Evolutionary conservation across 257 asterid species (phyloP), one percentile per base, ranked within the genome.

Genomic region (Lavandula angustifolia): DNA sequence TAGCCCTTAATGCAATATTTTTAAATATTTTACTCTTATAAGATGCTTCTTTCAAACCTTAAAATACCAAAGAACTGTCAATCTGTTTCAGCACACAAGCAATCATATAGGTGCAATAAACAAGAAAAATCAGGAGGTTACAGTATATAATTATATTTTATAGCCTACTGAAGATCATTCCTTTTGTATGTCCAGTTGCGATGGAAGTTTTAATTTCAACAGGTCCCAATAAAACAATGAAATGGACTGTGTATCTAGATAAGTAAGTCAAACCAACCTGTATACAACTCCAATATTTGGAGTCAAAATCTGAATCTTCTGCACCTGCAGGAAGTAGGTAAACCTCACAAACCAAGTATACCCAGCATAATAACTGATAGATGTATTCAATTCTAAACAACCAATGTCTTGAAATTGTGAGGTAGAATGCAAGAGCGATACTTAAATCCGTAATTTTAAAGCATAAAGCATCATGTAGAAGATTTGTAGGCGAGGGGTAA

Each of bases 251-350:
- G 43, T 17, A 51, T 31, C 40, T 58, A 33, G 6, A 18, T 5
- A 52, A 32, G 57, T 51, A 51, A 4, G 27, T 18, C 5, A 52
- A 46, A 61, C 18, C 48, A 80, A 94, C 99, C 99, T 94, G 89
- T 94, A 94, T 33, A 90, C 98, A 70, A 94, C 98, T 75, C 99
- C 99, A 68, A 94, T 86, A 68, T 90, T 94, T 35, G 98, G 90
- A 16, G 98, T 94, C 92, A 94, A 77, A 70, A 62, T 74, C 84
- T 94, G 99, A 74, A 94, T 90, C 91, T 94, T 94, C 70, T 94
- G 95, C 76, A 94, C 92, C 99, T 94, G 90, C 72, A 73, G 68
- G 58, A 52, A 41, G 68, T 52, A 52, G 41, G 41, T 41, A 5
- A 49, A 7, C 56, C 27, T 68, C 61, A 49, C 29, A 41, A 40